These are phyloP conservation scores for Phytopythium montanum DNA, from an alignment of 352 stramenopile species.

Conservation along the genomic window DNA sequence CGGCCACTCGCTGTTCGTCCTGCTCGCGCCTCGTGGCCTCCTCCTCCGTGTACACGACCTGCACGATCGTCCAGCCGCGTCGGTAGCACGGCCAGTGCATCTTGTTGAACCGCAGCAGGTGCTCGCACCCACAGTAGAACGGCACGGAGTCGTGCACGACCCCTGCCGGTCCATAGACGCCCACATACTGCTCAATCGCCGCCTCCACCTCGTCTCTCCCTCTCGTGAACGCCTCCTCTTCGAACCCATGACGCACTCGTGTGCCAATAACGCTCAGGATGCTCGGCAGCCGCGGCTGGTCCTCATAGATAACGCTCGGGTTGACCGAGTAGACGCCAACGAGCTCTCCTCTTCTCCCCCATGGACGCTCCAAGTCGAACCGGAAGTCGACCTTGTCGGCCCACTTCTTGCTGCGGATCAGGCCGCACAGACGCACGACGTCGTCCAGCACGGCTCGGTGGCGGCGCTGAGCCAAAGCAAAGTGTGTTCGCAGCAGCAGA, in stretches of 20 bases:
- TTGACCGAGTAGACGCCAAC: slow-evolving; percentile 50
- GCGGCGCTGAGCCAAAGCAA: slow-evolving; percentile 41
- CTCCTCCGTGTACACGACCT: slow-evolving; percentile 56
- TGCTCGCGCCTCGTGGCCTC: slow-evolving; percentile 40
- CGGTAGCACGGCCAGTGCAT: slow-evolving; percentile 64
- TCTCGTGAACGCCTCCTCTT: slow-evolving; percentile 51
- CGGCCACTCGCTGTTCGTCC: slow-evolving; percentile 43
- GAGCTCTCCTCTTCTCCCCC: slow-evolving; percentile 46
- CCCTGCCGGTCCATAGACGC: slow-evolving; percentile 59
- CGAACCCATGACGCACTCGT: slow-evolving; percentile 63
- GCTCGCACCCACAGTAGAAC: slow-evolving; percentile 73
- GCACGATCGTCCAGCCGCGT: slow-evolving; percentile 53
- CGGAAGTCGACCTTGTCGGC: slow-evolving; percentile 74
- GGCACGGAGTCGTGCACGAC: slow-evolving; percentile 51
- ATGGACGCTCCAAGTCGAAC: slow-evolving; percentile 63
- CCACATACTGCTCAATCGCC: slow-evolving; percentile 58
- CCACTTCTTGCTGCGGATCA: slow-evolving; percentile 64
- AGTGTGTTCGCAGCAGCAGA: slow-evolving; percentile 50
- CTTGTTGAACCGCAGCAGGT: slow-evolving; percentile 60
- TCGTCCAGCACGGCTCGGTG: slow-evolving; percentile 50
- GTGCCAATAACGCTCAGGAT: slow-evolving; percentile 61
- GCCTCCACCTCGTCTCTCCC: slow-evolving; percentile 29
- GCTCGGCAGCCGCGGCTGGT: slow-evolving; percentile 32
- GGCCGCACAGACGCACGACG: slow-evolving; percentile 41
- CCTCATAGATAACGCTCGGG: slow-evolving; percentile 18